Evolutionary conservation across 2,329 filamentous ascomycete species (phyloP).

Genomic region (Exophiala alcalophila): DNA sequence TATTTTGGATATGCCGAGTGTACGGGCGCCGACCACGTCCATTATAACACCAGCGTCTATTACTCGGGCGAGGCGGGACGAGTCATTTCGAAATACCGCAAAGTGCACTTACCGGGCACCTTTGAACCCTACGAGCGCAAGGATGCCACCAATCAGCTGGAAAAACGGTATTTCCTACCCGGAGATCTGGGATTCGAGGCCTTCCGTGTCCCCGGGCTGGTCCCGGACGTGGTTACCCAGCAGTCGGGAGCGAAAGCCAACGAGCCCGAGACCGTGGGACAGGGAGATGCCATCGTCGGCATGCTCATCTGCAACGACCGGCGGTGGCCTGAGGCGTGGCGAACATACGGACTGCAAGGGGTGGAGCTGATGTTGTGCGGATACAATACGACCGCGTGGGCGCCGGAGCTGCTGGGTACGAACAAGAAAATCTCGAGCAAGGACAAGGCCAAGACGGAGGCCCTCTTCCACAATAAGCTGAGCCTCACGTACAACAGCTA

Average conservation of each 20-base stretch:
- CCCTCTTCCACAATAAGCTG: constrained; percentile 53
- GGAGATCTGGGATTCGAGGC: constrained; percentile 54
- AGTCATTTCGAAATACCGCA: constrained; percentile 54
- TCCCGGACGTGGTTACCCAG: constrained; percentile 40
- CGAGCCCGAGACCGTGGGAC: constrained; percentile 31
- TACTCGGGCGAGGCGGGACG: constrained; percentile 45
- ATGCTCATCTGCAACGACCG: constrained; percentile 59
- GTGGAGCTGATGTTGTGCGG: constrained; percentile 50
- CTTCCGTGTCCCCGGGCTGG: constrained; percentile 50
- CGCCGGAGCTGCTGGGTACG: constrained; percentile 47
- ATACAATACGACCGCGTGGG: constrained; percentile 53
- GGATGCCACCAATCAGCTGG: constrained; percentile 52
- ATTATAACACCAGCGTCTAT: constrained; percentile 54
- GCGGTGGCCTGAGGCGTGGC: constrained; percentile 55
- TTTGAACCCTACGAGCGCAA: constrained; percentile 51
- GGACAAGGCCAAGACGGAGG: constrained; percentile 47
- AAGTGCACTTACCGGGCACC: constrained; percentile 55
- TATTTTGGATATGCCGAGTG: constrained; percentile 54
- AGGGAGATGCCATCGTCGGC: constrained; percentile 52
- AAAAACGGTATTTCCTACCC: constrained; percentile 55
- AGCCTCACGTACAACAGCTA: constrained; percentile 54
- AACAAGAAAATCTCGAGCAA: constrained; percentile 40
- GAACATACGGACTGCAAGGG: constrained; percentile 52
- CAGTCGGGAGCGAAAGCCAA: constrained; percentile 26
- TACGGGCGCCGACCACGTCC: constrained; percentile 39